A percentile compares a stretch with the other conserved stretches of the same genome.
phyloP scores from a whole-genome alignment of 257 asterid species.

The Haberlea rhodopensis region DNA sequence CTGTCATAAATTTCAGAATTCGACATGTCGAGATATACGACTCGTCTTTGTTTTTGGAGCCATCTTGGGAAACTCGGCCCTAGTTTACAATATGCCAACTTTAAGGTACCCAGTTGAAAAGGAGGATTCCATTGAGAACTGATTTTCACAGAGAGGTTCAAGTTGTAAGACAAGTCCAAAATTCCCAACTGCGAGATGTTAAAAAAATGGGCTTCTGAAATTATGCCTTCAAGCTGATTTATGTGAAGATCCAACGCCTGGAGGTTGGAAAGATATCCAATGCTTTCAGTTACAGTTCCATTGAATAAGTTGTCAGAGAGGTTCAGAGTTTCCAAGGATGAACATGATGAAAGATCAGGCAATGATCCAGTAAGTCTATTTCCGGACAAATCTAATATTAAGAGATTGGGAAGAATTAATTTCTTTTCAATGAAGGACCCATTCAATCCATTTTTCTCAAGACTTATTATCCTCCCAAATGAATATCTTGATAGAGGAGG shows the following conservation, averaged over 20 bases:
- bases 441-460: conserved; percentile 11
- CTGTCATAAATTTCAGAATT: conserved; percentile 16
- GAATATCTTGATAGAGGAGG: conserved; percentile 25
- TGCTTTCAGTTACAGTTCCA: conserved; percentile 18
- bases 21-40: conserved; percentile 21
- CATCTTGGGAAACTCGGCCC: conserved; percentile 34
- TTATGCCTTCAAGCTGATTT: conserved; percentile 19
- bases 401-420: conserved; percentile 14
- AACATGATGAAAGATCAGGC: conserved; percentile 24
- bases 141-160: conserved; percentile 19
- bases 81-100: conserved; percentile 17
- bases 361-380: conserved; percentile 24
- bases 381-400: background rate
- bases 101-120: conserved; percentile 20
- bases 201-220: conserved; percentile 23
- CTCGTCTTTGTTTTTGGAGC: conserved; percentile 26
- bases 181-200: conserved; percentile 20
- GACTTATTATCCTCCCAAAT: conserved; percentile 9
- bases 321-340: conserved; percentile 16
- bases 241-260: background rate
- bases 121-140: conserved; percentile 27
- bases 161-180: conserved; percentile 24
- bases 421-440: conserved; percentile 19
- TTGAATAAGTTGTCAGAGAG: conserved; percentile 14
- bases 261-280: conserved; percentile 27